Evolutionary conservation across 169 alveolate genomes (phyloP).

Genomic region (Perkinsus chesapeaki): DNA sequence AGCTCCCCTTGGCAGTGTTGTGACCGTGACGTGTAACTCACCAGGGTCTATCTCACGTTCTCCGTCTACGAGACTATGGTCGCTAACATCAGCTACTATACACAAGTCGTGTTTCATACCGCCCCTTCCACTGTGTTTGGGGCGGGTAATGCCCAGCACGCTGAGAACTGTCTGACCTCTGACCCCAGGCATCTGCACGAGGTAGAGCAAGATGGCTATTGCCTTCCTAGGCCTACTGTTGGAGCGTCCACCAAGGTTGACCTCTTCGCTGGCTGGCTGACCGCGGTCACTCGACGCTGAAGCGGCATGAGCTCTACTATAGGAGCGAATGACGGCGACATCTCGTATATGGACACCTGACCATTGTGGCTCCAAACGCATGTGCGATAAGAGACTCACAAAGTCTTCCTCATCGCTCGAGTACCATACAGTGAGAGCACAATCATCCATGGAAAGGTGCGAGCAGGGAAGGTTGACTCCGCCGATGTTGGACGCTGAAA

Average conservation of each 20-base stretch:
- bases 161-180: neutral
- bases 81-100: neutral
- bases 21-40: neutral
- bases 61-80: neutral
- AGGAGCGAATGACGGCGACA: neutral
- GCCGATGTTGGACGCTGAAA: neutral
- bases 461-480: neutral
- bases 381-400: neutral
- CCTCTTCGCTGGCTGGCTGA: neutral
- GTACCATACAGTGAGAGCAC: neutral
- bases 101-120: neutral
- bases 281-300: neutral
- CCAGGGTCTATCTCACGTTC: neutral
- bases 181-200: neutral
- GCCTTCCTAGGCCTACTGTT: neutral
- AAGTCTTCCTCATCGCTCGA: neutral
- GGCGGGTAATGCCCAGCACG: neutral
- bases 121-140: neutral
- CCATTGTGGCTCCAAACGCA: neutral
- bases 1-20: neutral
- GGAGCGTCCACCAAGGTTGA: neutral
- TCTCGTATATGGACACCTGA: neutral
- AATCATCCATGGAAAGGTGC: neutral
- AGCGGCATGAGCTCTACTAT: neutral
- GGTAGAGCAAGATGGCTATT: neutral